Percentiles rank a stretch among this genome's conserved stretches.
Evolutionary conservation across 2,329 filamentous ascomycete species (phyloP).

Genomic region (Aspergillus alliaceus): DNA sequence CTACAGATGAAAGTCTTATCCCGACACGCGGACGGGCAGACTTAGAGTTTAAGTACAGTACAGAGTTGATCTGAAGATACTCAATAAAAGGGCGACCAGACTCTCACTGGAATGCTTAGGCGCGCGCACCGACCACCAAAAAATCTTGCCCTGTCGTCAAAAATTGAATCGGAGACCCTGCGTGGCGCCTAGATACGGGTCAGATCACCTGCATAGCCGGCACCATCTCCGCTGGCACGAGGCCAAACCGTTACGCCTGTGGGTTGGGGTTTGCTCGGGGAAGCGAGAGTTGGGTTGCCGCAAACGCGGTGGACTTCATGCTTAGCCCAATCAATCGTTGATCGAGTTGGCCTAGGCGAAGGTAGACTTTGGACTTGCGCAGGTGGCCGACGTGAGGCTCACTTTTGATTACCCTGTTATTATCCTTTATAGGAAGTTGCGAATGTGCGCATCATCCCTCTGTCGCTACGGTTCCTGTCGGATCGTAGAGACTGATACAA

Average conservation of each 20-base stretch:
- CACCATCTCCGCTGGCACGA: conserved; percentile 28
- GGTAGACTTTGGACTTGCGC: conserved; percentile 25
- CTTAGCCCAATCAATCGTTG: conserved; percentile 23
- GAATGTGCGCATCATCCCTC: conserved; percentile 35
- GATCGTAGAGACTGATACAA: conserved; percentile 31
- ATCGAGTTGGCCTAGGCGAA: conserved; percentile 21
- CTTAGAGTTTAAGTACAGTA: conserved; percentile 13
- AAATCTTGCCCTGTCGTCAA: conserved; percentile 25
- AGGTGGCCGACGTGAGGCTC: conserved; percentile 24
- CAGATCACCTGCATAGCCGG: conserved; percentile 39
- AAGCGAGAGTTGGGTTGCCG: conserved; percentile 24
- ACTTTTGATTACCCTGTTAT: conserved; percentile 11
- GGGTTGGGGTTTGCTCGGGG: conserved; percentile 25
- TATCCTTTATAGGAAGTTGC: conserved; percentile 13
- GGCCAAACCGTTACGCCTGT: conserved; percentile 25
- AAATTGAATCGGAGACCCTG: conserved; percentile 22
- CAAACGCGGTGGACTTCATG: conserved; percentile 28
- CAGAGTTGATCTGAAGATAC: neutral
- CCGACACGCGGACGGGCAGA: conserved; percentile 5
- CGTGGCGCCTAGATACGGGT: conserved; percentile 25
- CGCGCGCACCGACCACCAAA: conserved; percentile 20
- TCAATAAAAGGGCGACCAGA: conserved; percentile 12
- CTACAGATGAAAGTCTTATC: conserved; percentile 15
- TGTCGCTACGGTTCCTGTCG: conserved; percentile 29
- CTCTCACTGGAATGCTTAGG: conserved; percentile 33